A percentile compares a stretch with the other conserved stretches of the same genome.
Evolutionary conservation across 352 stramenopile genomes (phyloP).

Genomic region (Phytophthora sojae): DNA sequence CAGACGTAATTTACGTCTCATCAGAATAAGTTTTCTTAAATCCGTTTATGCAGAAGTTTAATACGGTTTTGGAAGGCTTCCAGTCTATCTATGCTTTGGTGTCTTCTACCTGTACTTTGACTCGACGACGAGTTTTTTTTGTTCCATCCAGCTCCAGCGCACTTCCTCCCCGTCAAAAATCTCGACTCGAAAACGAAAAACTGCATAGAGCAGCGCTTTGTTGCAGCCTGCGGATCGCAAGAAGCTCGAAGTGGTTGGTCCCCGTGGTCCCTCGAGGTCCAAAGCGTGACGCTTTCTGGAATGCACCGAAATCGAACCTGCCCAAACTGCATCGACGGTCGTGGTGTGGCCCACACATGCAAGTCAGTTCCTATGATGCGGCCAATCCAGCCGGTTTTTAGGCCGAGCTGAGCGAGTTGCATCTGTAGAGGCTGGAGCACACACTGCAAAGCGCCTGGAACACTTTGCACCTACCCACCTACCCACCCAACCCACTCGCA

Average conservation of each 20-base stretch:
- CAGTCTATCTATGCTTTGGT: too few relatives aligned
- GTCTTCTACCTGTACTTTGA: too few relatives aligned
- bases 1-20: too few relatives aligned
- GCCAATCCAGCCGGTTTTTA: background rate
- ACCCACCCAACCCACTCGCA: background rate
- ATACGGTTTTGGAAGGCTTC: too few relatives aligned
- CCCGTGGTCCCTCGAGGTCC: background rate
- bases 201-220: background rate
- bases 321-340: background rate
- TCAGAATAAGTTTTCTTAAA: too few relatives aligned
- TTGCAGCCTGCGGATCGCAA: background rate
- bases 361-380: background rate
- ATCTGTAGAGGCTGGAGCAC: background rate
- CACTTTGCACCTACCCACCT: slow-evolving; percentile 1
- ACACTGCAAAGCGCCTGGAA: too few relatives aligned
- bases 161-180: too few relatives aligned
- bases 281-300: background rate
- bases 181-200: too few relatives aligned
- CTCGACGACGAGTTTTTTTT: too few relatives aligned
- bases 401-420: background rate
- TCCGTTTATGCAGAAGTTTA: too few relatives aligned
- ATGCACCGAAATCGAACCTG: background rate
- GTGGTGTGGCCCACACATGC: too few relatives aligned
- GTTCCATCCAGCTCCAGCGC: too few relatives aligned
- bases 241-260: background rate